Evolutionary conservation across 371 early-diverging fungal genomes (phyloP).

Genomic region (Rhizopus microsporus): DNA sequence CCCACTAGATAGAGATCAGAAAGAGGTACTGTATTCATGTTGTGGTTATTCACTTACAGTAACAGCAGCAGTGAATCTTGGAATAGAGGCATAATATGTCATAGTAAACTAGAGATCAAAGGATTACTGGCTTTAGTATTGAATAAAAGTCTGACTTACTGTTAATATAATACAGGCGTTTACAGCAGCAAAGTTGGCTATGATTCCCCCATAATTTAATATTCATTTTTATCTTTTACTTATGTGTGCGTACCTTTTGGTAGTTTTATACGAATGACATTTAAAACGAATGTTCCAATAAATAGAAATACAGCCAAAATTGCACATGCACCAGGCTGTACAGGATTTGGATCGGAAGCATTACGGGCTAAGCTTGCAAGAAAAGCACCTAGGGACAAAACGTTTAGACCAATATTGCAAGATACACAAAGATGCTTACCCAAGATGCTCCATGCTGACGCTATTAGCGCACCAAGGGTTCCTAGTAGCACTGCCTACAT

Average conservation of each 20-base stretch:
- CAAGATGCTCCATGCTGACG: slow-evolving; percentile 31
- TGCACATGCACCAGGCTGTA: slow-evolving; percentile 37
- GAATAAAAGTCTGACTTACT: slow-evolving; percentile 16
- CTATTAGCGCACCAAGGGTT: slow-evolving; percentile 31
- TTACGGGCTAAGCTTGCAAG: slow-evolving; percentile 37
- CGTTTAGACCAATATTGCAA: neutral
- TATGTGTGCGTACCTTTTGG: slow-evolving; percentile 28
- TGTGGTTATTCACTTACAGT: slow-evolving; percentile 17
- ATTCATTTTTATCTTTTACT: neutral
- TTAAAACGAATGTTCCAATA: slow-evolving; percentile 36
- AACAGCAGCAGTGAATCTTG: slow-evolving; percentile 20
- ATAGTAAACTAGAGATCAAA: slow-evolving; percentile 28
- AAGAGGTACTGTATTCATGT: neutral
- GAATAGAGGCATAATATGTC: slow-evolving; percentile 27
- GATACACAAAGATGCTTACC: slow-evolving; percentile 7
- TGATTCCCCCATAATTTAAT: neutral
- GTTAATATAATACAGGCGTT: slow-evolving; percentile 37
- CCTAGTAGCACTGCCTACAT: slow-evolving; percentile 34
- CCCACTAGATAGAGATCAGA: slow-evolving; percentile 30
- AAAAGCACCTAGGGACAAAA: slow-evolving; percentile 22
- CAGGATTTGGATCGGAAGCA: slow-evolving; percentile 22
- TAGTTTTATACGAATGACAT: slow-evolving; percentile 35
- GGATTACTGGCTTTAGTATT: neutral
- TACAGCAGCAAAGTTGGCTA: slow-evolving; percentile 45
- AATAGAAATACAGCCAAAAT: slow-evolving; percentile 42